Evolutionary conservation across 2,329 filamentous ascomycete genomes (phyloP).

Genomic region (Colletotrichum scovillei): DNA sequence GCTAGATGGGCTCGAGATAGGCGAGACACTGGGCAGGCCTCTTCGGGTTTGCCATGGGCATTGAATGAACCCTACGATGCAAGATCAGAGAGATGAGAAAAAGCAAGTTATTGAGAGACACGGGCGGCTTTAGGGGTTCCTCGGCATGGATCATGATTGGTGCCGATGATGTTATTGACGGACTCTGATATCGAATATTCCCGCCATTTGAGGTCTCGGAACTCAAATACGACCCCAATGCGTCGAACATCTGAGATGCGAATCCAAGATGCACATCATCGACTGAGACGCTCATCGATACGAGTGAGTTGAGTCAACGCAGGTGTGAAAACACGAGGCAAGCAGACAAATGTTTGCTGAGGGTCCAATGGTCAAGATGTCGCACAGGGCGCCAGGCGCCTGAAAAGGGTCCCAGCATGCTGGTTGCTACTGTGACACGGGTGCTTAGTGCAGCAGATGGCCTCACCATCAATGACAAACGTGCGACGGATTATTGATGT

Average conservation of each 20-base stretch:
- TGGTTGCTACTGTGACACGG: constrained; percentile 1
- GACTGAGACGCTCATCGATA: neutral
- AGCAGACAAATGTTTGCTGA: neutral
- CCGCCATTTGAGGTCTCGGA: neutral
- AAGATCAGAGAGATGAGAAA: neutral
- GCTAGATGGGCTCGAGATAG: neutral
- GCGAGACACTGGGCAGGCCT: neutral
- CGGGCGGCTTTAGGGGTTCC: neutral
- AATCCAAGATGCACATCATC: neutral
- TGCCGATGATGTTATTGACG: neutral
- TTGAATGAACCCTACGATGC: neutral
- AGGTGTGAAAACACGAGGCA: neutral
- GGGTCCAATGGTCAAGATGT: neutral
- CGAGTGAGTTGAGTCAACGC: neutral
- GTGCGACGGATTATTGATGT: neutral
- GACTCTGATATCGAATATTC: neutral
- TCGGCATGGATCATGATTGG: neutral
- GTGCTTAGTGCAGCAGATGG: neutral
- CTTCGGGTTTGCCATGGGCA: neutral
- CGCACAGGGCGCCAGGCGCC: constrained; percentile 4
- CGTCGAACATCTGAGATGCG: neutral
- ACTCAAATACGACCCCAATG: neutral
- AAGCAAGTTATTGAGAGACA: neutral
- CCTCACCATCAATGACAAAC: neutral
- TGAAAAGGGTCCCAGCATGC: neutral